Conservation (phyloP, 768 basidiomycete genomes). For the Calocera cornea region DNA sequence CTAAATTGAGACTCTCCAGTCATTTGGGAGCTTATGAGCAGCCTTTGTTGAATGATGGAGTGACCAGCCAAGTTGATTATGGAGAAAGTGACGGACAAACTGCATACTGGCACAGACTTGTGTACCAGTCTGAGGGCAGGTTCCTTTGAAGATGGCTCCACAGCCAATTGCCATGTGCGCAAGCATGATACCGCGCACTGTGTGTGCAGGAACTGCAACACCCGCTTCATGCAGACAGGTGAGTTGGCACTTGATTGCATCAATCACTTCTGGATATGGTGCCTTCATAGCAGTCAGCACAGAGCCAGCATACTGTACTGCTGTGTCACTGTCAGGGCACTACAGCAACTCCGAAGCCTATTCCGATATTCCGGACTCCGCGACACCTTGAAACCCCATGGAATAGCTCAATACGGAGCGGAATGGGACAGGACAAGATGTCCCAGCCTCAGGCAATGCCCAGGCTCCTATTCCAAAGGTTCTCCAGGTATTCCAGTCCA, state of each 20-base stretch:
- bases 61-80: constrained; percentile 17
- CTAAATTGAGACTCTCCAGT: constrained; percentile 12
- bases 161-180: constrained; percentile 8
- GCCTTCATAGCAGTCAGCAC: no score
- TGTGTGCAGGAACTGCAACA: constrained; percentile 7
- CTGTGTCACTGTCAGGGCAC: no score
- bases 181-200: constrained; percentile 15
- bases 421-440: no score
- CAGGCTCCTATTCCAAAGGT: no score
- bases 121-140: no score
- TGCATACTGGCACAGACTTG: background rate
- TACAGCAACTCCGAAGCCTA: no score
- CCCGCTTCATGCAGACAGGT: constrained; percentile 12
- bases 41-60: constrained; percentile 13
- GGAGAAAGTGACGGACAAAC: constrained; percentile 10
- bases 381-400: no score
- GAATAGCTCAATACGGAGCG: no score
- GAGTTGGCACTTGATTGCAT: constrained; percentile 13
- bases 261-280: constrained; percentile 19
- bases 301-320: no score
- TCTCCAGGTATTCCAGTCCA: no score
- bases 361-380: no score
- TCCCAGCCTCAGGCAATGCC: no score
- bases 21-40: constrained; percentile 14
- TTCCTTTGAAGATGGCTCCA: constrained; percentile 2